These are phyloP conservation scores for Halophytophthora polymorphica DNA, from an alignment of 352 stramenopile genomes.

Conservation along the genomic window DNA sequence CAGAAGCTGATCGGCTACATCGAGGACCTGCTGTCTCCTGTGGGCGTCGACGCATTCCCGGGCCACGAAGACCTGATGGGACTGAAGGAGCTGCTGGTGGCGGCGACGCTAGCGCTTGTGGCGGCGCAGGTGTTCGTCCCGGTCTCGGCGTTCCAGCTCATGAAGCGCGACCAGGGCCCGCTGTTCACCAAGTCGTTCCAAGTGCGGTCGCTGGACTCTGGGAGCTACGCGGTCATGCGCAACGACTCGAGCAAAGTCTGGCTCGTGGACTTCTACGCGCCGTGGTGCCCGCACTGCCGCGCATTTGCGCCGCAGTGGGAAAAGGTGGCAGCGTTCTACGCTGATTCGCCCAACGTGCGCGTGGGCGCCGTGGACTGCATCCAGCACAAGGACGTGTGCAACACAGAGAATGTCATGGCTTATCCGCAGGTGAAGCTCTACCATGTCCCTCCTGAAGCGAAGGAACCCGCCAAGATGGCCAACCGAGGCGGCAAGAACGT, in stretches of 20 bases:
- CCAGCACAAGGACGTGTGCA: constrained; percentile 51
- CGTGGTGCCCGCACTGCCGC: constrained; percentile 82
- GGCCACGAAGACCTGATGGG: not conserved
- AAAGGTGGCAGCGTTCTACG: constrained; percentile 67
- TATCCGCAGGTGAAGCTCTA: constrained; percentile 76
- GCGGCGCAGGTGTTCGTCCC: constrained; percentile 7
- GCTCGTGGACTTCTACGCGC: constrained; percentile 84
- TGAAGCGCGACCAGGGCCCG: constrained; percentile 42
- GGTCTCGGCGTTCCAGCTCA: constrained; percentile 17
- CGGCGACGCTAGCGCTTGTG: constrained; percentile 6
- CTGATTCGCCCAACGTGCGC: constrained; percentile 43
- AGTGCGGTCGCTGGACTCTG: constrained; percentile 35
- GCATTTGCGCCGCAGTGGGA: constrained; percentile 76
- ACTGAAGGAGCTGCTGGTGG: constrained; percentile 3
- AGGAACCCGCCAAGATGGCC: constrained; percentile 28
- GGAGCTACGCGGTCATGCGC: constrained; percentile 43
- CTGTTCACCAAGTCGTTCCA: constrained; percentile 74
- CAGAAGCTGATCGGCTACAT: not conserved
- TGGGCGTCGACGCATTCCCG: too few species aligned
- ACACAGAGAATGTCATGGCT: constrained; percentile 50
- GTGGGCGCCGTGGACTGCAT: constrained; percentile 81
- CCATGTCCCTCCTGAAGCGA: constrained; percentile 44
- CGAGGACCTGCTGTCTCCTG: too few species aligned
- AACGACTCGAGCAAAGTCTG: constrained; percentile 56
- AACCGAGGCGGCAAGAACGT: constrained; percentile 27